These are phyloP conservation scores for Mrakia gelida DNA, from an alignment of 768 basidiomycete species.

Conservation along the genomic window DNA sequence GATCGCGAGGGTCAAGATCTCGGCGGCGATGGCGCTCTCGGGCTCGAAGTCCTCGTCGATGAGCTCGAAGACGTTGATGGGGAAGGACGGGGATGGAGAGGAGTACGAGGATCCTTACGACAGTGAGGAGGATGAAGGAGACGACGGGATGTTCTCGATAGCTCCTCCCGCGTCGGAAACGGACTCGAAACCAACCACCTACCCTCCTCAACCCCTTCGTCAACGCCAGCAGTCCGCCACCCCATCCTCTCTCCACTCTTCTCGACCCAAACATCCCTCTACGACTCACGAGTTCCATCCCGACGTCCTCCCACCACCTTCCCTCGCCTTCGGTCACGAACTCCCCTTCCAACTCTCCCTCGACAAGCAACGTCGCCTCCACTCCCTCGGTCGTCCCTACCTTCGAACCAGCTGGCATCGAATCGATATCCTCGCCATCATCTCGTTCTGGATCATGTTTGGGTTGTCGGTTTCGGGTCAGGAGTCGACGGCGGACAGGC, in stretches of 20 bases:
- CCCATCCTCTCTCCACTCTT: not conserved
- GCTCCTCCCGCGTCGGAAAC: constrained; percentile 9
- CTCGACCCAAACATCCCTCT: not conserved
- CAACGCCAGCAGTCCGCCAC: not conserved
- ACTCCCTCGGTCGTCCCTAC: constrained; percentile 60
- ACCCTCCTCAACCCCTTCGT: not conserved
- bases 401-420: constrained; percentile 79
- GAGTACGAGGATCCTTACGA: not conserved
- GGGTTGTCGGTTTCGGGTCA: constrained; percentile 60
- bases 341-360: constrained; percentile 48
- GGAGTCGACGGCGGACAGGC: constrained; percentile 59
- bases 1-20: constrained; percentile 6
- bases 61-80: not conserved
- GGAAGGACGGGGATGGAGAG: not conserved
- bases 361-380: constrained; percentile 40
- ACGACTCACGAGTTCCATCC: not conserved
- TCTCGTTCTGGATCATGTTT: constrained; percentile 84
- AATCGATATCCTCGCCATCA: constrained; percentile 79
- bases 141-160: constrained; percentile 17
- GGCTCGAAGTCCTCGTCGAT: not conserved
- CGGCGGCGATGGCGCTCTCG: not conserved
- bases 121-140: constrained; percentile 1
- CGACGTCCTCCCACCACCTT: not conserved
- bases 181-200: not conserved
- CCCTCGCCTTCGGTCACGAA: constrained; percentile 33